Conservation (phyloP, 768 basidiomycete genomes). For the Rhizopogon vulgaris region DNA sequence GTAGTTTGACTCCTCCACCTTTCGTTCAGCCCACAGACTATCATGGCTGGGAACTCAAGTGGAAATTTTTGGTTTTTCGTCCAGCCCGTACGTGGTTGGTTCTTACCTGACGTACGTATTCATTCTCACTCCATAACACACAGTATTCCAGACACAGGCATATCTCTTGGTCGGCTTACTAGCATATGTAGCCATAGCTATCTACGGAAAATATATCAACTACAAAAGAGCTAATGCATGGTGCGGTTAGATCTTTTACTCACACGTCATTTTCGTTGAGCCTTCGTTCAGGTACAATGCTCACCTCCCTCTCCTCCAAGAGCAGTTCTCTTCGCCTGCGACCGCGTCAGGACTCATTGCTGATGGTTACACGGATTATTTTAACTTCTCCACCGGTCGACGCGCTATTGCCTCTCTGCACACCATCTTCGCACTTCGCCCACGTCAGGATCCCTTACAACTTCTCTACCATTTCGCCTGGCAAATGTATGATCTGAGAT, state of each 20-base stretch:
- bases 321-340: slow-evolving; percentile 71
- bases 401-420: slow-evolving; percentile 74
- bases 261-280: not conserved
- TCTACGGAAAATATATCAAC: slow-evolving; percentile 59
- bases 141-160: slow-evolving; percentile 65
- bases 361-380: slow-evolving; percentile 77
- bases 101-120: not conserved
- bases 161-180: slow-evolving; percentile 47
- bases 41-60: slow-evolving; percentile 67
- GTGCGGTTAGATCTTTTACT: slow-evolving; percentile 34
- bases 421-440: slow-evolving; percentile 68
- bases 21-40: slow-evolving; percentile 53
- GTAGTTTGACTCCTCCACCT: slow-evolving; percentile 50
- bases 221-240: slow-evolving; percentile 55
- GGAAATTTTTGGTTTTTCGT: slow-evolving; percentile 73
- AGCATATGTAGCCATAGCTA: slow-evolving; percentile 50
- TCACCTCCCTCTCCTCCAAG: slow-evolving; percentile 49
- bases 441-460: slow-evolving; percentile 80
- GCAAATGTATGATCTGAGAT: slow-evolving; percentile 72
- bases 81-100: slow-evolving; percentile 54
- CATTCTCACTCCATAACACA: slow-evolving; percentile 4
- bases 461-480: slow-evolving; percentile 52
- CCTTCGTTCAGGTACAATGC: slow-evolving; percentile 47
- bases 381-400: slow-evolving; percentile 84
- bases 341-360: slow-evolving; percentile 44